Evolutionary conservation across 2,329 filamentous ascomycete genomes (phyloP).

Genomic region (Penicillium frequentans): DNA sequence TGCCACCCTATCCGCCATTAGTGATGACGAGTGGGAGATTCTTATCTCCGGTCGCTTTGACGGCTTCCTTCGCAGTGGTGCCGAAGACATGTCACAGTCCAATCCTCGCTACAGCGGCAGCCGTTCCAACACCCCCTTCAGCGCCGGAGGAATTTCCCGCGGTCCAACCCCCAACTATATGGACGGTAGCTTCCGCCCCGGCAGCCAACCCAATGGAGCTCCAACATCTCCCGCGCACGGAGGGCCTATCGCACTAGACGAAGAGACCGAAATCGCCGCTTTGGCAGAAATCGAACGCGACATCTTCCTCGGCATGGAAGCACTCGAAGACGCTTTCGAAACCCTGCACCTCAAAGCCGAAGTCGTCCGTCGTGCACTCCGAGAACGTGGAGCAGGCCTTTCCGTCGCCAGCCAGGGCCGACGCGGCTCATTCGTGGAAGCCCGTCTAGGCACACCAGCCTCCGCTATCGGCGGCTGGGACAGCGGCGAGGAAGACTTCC

Average conservation of each 20-base stretch:
- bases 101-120: conserved; percentile 39
- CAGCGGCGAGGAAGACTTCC: conserved; percentile 45
- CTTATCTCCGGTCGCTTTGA: conserved; percentile 91
- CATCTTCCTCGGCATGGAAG: conserved; percentile 92
- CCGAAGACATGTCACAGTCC: conserved; percentile 56
- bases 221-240: conserved; percentile 59
- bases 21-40: conserved; percentile 93
- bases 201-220: conserved; percentile 41
- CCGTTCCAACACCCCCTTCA: conserved; percentile 35
- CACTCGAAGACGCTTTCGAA: conserved; percentile 90
- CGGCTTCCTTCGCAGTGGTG: conserved; percentile 91
- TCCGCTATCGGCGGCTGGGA: conserved; percentile 36
- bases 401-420: conserved; percentile 49
- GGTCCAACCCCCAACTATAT: conserved; percentile 35
- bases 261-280: conserved; percentile 88
- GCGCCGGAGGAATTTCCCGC: conserved; percentile 32
- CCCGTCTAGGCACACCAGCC: conserved; percentile 44
- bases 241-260: conserved; percentile 84
- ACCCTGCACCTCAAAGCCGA: conserved; percentile 84
- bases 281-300: conserved; percentile 90
- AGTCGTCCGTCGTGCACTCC: conserved; percentile 71
- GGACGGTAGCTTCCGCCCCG: conserved; percentile 44
- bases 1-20: conserved; percentile 83
- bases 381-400: conserved; percentile 79
- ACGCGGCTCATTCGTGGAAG: conserved; percentile 43